Conservation (phyloP, 352 stramenopile species). For the Phytophthora crassamura region DNA sequence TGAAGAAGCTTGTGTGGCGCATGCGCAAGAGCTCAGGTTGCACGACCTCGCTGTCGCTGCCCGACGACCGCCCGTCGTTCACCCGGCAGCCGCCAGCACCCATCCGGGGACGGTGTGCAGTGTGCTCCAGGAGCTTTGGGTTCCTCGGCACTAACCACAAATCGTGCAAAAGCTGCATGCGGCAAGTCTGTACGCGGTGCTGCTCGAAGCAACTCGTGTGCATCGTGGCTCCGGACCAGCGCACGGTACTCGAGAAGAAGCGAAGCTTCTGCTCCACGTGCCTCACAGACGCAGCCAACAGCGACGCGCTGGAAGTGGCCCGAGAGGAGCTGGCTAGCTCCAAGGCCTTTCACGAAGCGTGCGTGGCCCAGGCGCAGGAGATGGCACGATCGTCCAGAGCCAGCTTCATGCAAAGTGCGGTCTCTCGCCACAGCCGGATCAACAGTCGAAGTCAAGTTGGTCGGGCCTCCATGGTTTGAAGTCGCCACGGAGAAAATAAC, state of each 20-base stretch:
- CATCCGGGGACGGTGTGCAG: slow-evolving; percentile 20
- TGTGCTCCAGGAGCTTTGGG: slow-evolving; percentile 42
- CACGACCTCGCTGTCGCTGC: slow-evolving; percentile 19
- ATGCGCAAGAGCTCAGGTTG: slow-evolving; percentile 41
- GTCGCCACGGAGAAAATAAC: neutral
- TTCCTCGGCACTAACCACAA: slow-evolving; percentile 42
- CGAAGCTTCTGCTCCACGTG: slow-evolving; percentile 43
- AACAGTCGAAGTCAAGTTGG: slow-evolving; percentile 23
- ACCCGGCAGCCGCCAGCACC: slow-evolving; percentile 19
- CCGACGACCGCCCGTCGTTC: slow-evolving; percentile 6
- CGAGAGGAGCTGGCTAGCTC: slow-evolving; percentile 42
- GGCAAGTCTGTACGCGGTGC: slow-evolving; percentile 39
- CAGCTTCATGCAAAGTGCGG: slow-evolving; percentile 32
- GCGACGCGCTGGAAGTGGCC: slow-evolving; percentile 40
- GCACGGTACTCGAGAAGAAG: slow-evolving; percentile 39
- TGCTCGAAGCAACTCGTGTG: slow-evolving; percentile 43
- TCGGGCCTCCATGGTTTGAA: slow-evolving; percentile 14
- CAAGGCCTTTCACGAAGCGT: slow-evolving; percentile 32
- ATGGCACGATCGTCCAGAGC: slow-evolving; percentile 22
- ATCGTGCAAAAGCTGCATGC: slow-evolving; percentile 42
- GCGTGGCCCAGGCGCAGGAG: slow-evolving; percentile 25
- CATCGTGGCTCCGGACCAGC: slow-evolving; percentile 35
- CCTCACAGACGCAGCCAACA: slow-evolving; percentile 37
- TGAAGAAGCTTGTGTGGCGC: slow-evolving; percentile 66
- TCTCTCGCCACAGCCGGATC: slow-evolving; percentile 30